A percentile compares a stretch with the other conserved stretches of the same genome.
phyloP scores from a whole-genome alignment of 768 basidiomycete species.

The Filobasidium wieringae region DNA sequence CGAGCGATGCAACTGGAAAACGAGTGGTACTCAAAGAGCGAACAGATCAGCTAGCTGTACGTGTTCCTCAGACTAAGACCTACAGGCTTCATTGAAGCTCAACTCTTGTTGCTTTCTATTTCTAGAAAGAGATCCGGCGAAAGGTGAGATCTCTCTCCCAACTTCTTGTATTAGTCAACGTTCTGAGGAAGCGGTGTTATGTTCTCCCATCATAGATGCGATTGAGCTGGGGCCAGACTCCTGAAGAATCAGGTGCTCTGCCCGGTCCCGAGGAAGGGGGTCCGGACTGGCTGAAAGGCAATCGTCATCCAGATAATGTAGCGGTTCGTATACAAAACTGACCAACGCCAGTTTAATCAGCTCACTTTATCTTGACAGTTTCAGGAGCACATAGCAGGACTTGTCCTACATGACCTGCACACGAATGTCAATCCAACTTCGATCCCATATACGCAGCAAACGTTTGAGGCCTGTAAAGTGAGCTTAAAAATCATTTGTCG shows the following conservation, averaged over 20 bases:
- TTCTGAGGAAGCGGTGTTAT: neutral
- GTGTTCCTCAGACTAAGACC: neutral
- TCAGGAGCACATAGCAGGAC: slow-evolving; percentile 8
- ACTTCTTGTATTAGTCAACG: neutral
- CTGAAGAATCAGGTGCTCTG: slow-evolving; percentile 2
- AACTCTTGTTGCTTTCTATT: neutral
- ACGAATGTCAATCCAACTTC: neutral
- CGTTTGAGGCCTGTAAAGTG: slow-evolving; percentile 6
- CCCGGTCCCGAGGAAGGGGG: slow-evolving; percentile 10
- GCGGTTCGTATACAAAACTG: too few species aligned
- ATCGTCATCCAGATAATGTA: slow-evolving; percentile 8
- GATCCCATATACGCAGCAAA: slow-evolving; percentile 3
- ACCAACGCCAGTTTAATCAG: neutral
- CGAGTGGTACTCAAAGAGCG: slow-evolving; percentile 1
- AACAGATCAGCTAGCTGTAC: slow-evolving; percentile 11
- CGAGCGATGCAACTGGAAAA: slow-evolving; percentile 10
- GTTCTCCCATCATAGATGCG: slow-evolving; percentile 7
- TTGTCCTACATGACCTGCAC: neutral
- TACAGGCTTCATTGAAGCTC: neutral
- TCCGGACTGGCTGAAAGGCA: slow-evolving; percentile 8
- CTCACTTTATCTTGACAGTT: neutral
- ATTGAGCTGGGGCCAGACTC: neutral
- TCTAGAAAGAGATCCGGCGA: slow-evolving; percentile 3
- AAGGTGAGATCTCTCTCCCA: neutral
- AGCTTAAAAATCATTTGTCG: neutral